These are phyloP conservation scores for Amesomyces nigricolor DNA, from an alignment of 2,329 filamentous ascomycete species.

Conservation along the genomic window DNA sequence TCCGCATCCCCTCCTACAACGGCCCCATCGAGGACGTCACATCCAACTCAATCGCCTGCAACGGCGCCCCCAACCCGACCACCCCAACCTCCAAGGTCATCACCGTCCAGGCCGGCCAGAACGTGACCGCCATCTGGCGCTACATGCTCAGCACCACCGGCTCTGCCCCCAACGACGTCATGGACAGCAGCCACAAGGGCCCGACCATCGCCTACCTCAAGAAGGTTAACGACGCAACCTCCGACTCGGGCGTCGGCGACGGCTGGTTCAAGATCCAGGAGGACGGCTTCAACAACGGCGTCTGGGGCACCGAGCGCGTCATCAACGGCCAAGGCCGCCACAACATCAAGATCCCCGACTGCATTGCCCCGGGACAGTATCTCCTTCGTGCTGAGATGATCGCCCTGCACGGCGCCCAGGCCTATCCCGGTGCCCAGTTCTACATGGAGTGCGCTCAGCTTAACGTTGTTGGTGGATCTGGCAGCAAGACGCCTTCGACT, in stretches of 20 bases:
- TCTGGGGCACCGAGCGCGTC: slow-evolving; percentile 26
- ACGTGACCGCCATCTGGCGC: slow-evolving; percentile 25
- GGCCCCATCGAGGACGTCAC: slow-evolving; percentile 25
- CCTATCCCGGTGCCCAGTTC: slow-evolving; percentile 27
- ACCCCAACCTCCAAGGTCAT: slow-evolving; percentile 24
- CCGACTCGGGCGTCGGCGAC: slow-evolving; percentile 23
- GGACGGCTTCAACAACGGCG: slow-evolving; percentile 22
- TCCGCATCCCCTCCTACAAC: slow-evolving; percentile 26
- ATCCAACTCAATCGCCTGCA: slow-evolving; percentile 26
- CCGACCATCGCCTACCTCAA: slow-evolving; percentile 28
- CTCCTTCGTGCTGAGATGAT: slow-evolving; percentile 26
- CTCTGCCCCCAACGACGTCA: slow-evolving; percentile 25
- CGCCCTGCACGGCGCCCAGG: slow-evolving; percentile 23
- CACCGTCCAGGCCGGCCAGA: slow-evolving; percentile 24
- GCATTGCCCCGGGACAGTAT: slow-evolving; percentile 26
- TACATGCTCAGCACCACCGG: slow-evolving; percentile 27
- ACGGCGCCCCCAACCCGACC: slow-evolving; percentile 25
- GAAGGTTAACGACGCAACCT: slow-evolving; percentile 25
- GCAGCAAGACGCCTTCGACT: slow-evolving; percentile 23
- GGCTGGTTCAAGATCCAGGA: slow-evolving; percentile 29
- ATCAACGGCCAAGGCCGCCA: slow-evolving; percentile 27
- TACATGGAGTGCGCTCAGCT: slow-evolving; percentile 28
- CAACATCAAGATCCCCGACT: slow-evolving; percentile 23
- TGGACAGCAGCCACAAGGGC: slow-evolving; percentile 26
- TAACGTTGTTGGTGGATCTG: slow-evolving; percentile 24